Conservation (phyloP, 257 asterid species). For the Agastache rugosa region DNA sequence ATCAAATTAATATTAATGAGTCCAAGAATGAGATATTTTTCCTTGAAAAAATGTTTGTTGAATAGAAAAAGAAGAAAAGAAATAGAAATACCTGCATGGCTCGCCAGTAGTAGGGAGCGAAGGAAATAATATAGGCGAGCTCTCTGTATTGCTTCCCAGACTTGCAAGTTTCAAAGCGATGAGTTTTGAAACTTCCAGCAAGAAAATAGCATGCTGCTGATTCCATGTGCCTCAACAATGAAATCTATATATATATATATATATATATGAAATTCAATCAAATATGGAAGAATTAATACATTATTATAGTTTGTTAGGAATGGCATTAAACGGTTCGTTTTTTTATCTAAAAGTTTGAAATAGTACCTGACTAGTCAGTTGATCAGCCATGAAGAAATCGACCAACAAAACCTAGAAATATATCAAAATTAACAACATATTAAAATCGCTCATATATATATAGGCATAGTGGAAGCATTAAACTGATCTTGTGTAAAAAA, state of each 20-base stretch:
- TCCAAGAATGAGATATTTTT: too few relatives aligned
- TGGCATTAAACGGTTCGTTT: background rate
- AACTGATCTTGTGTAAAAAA: too few relatives aligned
- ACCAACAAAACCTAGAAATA: conserved; percentile 76
- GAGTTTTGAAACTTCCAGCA: conserved; percentile 78
- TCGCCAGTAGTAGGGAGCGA: conserved; percentile 95
- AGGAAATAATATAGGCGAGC: conserved; percentile 88
- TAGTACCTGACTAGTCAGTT: conserved; percentile 92
- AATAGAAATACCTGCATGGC: conserved; percentile 77
- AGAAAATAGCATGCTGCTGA: conserved; percentile 84
- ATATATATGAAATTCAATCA: background rate
- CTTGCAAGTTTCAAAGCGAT: conserved; percentile 67
- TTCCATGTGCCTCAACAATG: conserved; percentile 88
- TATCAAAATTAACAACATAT: background rate
- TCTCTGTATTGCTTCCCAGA: conserved; percentile 78
- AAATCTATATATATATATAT: conserved; percentile 60
- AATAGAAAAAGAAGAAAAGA: too few relatives aligned
- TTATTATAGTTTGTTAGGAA: conserved; percentile 3
- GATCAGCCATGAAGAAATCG: conserved; percentile 99
- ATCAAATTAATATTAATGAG: too few relatives aligned
- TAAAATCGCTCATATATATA: background rate
- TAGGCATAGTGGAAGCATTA: background rate
- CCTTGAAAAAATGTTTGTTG: too few relatives aligned
- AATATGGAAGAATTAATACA: background rate
- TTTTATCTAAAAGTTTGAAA: background rate